Conservation (phyloP, 2,329 filamentous ascomycete genomes). For the Stemphylium lycopersici region DNA sequence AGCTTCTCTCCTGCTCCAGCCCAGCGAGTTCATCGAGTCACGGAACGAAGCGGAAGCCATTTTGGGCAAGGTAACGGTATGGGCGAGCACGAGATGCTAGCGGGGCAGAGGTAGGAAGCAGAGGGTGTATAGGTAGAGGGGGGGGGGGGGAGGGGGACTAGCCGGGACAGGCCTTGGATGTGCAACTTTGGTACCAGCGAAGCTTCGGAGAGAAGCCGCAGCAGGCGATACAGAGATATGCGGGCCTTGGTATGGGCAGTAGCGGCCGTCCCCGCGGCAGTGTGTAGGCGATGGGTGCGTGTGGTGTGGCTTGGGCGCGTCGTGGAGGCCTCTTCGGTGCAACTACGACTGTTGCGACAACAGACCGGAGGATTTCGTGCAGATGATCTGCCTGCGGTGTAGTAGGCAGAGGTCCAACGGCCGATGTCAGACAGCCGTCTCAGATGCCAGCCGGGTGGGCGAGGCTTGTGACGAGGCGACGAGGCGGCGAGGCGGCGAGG, state of each 20-base stretch:
- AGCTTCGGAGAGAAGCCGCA: slow-evolving; percentile 44
- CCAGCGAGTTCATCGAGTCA: slow-evolving; percentile 92
- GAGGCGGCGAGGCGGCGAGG: not conserved
- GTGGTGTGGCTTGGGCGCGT: slow-evolving; percentile 21
- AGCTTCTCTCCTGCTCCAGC: slow-evolving; percentile 85
- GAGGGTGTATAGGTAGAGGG: slow-evolving; percentile 4
- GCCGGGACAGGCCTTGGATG: slow-evolving; percentile 18
- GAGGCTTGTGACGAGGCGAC: slow-evolving; percentile 45
- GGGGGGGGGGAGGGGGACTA: slow-evolving; percentile 5
- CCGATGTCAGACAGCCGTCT: slow-evolving; percentile 46
- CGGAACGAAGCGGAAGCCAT: slow-evolving; percentile 92
- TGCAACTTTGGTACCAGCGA: slow-evolving; percentile 19
- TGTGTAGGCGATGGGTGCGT: not conserved
- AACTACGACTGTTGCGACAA: slow-evolving; percentile 27
- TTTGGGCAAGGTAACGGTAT: slow-evolving; percentile 9
- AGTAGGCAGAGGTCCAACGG: slow-evolving; percentile 41
- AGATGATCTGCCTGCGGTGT: slow-evolving; percentile 56
- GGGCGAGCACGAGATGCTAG: slow-evolving; percentile 30
- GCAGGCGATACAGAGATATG: slow-evolving; percentile 44
- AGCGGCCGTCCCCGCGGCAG: slow-evolving; percentile 4
- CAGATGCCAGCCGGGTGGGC: slow-evolving; percentile 39
- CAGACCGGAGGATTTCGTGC: slow-evolving; percentile 57
- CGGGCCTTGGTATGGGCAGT: slow-evolving; percentile 25
- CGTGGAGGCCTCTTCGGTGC: slow-evolving; percentile 13
- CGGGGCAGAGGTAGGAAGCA: slow-evolving; percentile 4